phyloP scores from a whole-genome alignment of 192 early-diverging fungal genomes.

The Umbelopsis sp. region DNA sequence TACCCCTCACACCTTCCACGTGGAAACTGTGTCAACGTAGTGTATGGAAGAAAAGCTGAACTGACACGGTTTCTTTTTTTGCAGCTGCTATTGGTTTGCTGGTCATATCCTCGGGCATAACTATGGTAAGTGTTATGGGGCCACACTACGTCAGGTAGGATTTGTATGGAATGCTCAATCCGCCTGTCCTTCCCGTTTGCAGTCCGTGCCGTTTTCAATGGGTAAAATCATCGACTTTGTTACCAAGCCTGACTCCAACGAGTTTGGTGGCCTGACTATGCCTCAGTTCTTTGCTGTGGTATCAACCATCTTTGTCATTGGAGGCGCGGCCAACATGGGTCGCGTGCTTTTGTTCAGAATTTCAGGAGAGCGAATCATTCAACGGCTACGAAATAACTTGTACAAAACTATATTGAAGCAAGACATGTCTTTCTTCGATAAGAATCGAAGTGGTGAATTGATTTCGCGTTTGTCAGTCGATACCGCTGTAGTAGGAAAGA shows the following conservation, averaged over 20 bases:
- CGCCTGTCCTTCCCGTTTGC: background rate
- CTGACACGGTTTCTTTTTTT: background rate
- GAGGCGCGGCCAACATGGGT: slow-evolving; percentile 44
- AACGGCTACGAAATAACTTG: slow-evolving; percentile 57
- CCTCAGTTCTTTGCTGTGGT: slow-evolving; percentile 56
- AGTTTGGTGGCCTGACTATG: slow-evolving; percentile 55
- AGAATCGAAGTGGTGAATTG: slow-evolving; percentile 78
- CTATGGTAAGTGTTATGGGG: slow-evolving; percentile 46
- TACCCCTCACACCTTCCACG: background rate
- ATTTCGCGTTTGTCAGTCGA: slow-evolving; percentile 79
- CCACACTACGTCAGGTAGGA: background rate
- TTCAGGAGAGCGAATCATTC: slow-evolving; percentile 73
- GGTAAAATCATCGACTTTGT: slow-evolving; percentile 71
- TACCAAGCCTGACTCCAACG: slow-evolving; percentile 43
- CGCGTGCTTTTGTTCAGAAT: slow-evolving; percentile 62
- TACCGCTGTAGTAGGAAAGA: slow-evolving; percentile 75
- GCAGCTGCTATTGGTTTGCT: slow-evolving; percentile 57
- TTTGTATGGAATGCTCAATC: background rate
- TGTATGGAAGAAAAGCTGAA: background rate
- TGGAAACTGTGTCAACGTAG: background rate
- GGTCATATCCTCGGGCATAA: slow-evolving; percentile 61
- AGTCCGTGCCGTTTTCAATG: slow-evolving; percentile 66
- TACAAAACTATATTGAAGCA: slow-evolving; percentile 81
- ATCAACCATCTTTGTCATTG: slow-evolving; percentile 40
- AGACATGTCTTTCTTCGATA: slow-evolving; percentile 89